Conservation (phyloP, 257 asterid species). For the Penstemon barbatus region DNA sequence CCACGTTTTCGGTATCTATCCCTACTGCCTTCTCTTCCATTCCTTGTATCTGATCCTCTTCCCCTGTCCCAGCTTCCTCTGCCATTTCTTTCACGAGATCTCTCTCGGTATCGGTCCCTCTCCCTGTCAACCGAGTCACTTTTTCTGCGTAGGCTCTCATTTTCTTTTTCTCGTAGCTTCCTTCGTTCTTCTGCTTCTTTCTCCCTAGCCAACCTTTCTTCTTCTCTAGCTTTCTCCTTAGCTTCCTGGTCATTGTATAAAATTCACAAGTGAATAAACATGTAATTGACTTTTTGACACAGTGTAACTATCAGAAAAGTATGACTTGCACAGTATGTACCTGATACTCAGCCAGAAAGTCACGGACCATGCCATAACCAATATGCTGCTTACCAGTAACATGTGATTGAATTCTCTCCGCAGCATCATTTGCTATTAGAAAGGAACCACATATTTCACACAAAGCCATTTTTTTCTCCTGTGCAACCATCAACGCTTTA, state of each 20-base stretch:
- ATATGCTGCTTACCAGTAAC: conserved; percentile 96
- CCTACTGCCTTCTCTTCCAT: conserved; percentile 80
- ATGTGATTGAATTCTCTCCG: conserved; percentile 96
- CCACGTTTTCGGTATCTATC: conserved; percentile 69
- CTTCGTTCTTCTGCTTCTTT: conserved; percentile 80
- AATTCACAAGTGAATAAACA: conserved; percentile 25
- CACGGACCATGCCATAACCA: conserved; percentile 95
- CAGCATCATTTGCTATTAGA: conserved; percentile 95
- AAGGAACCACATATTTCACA: conserved; percentile 98
- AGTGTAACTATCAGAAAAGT: conserved; percentile 8
- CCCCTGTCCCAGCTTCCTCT: conserved; percentile 63
- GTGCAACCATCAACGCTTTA: conserved; percentile 74
- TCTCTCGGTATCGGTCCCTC: conserved; percentile 60
- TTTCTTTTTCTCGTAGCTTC: conserved; percentile 77
- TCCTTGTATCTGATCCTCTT: conserved; percentile 62
- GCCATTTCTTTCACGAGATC: conserved; percentile 62
- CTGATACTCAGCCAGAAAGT: conserved; percentile 68
- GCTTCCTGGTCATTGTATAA: conserved; percentile 54
- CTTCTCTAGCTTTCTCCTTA: conserved; percentile 81
- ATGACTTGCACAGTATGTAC: conserved; percentile 25
- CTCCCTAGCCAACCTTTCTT: conserved; percentile 80
- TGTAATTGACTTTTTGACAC: conserved; percentile 12
- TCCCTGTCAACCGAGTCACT: conserved; percentile 81
- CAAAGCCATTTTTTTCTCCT: conserved; percentile 96
- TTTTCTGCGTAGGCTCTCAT: conserved; percentile 52